Percentiles rank a stretch among this genome's conserved stretches.
Evolutionary conservation across 257 asterid species (phyloP).

Genomic region (Lycium barbarum): DNA sequence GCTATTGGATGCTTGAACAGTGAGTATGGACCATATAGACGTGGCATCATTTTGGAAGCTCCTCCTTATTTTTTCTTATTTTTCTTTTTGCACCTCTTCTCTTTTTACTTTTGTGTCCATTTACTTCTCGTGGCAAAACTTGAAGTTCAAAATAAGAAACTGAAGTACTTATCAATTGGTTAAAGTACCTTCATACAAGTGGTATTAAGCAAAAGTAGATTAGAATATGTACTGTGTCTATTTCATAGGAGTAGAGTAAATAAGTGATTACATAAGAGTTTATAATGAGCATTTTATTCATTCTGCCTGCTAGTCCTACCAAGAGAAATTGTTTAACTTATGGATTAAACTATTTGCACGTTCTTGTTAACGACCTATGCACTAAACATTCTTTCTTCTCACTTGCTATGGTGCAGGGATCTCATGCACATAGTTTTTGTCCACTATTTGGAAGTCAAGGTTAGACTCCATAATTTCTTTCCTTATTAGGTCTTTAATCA

Average conservation of each 20-base stretch:
- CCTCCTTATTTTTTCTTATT: conserved; percentile 28
- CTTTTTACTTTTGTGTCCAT: conserved; percentile 26
- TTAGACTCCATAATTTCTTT: conserved; percentile 43
- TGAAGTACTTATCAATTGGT: not conserved
- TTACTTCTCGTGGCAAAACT: conserved; percentile 10
- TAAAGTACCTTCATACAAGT: not conserved
- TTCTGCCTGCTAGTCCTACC: conserved; percentile 16
- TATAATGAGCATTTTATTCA: not conserved
- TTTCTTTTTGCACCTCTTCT: conserved; percentile 28
- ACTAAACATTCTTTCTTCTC: conserved; percentile 39
- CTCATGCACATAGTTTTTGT: conserved; percentile 95
- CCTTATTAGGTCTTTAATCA: not conserved
- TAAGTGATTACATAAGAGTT: conserved; percentile 14
- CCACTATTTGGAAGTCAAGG: conserved; percentile 99
- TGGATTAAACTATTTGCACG: not conserved
- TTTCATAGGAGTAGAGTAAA: conserved; percentile 6
- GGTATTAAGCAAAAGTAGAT: conserved; percentile 1
- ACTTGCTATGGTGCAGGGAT: conserved; percentile 76
- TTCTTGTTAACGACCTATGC: conserved; percentile 19
- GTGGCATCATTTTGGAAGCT: conserved; percentile 16
- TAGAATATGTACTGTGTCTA: conserved; percentile 10
- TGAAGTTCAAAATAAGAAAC: not conserved
- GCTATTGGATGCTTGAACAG: conserved; percentile 99
- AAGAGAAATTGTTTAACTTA: not conserved
- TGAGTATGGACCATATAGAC: conserved; percentile 49